Evolutionary conservation across 2,329 filamentous ascomycete genomes (phyloP), one percentile per base, ranked within the genome.

Genomic region (Emericellopsis cladophorae): DNA sequence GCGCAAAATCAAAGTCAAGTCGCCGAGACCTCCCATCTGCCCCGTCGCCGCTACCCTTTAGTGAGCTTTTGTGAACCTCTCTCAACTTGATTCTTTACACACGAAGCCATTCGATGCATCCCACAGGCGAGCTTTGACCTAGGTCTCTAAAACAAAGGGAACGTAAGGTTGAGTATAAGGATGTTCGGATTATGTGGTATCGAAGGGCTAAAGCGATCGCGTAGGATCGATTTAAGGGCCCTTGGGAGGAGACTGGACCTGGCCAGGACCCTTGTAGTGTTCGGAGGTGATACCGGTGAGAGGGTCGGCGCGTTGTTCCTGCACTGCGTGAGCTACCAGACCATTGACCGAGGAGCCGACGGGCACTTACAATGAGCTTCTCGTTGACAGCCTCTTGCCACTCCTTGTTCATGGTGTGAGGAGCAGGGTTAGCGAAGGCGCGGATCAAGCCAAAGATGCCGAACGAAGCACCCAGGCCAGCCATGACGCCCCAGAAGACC

Each of bases 341-440:
- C 44, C 54, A 49, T 34, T 36, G 9, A 9, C 16, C 15, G 8
- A 31, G 14, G 12, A 12, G 4, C 33, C 37, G 16, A 37, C 40
- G 9, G 26, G 33, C 34, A 67, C 79, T 55, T 69, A 94, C 90
- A 77, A 80, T 89, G 64, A 95, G 74, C 66, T 84, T 92, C 72
- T 95, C 92, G 67, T 98, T 95, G 52, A 81, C 76, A 53, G 83
- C 83, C 72, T 96, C 88, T 72, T 98, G 87, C 79, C 84, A 96
- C 68, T 98, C 92, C 74, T 86, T 84, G 69, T 73, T 90, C 89
- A 98, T 94, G 56, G 90, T 94, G 63, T 72, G 70, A 51, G 92
- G 92, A 48, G 75, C 57, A 45, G 77, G 75, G 60, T 76, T 74
- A 55, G 84, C 87, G 61, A 85, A 81, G 51, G 74, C 51, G 56